Percentiles rank a stretch among this genome's conserved stretches.
These are phyloP conservation scores for Amanita rubescens DNA, from an alignment of 768 basidiomycete genomes.

Conservation along the genomic window DNA sequence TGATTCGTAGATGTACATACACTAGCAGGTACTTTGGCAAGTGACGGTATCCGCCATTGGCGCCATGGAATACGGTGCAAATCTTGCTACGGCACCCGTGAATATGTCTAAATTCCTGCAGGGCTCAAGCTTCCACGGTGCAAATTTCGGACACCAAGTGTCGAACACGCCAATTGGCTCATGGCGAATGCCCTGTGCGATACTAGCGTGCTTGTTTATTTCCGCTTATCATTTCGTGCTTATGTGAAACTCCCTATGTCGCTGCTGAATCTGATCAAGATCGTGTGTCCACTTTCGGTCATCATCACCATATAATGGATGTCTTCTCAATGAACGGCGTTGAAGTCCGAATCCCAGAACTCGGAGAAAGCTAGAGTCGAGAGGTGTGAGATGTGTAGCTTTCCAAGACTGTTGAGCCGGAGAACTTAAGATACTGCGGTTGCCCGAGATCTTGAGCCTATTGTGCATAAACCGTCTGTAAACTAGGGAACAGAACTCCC, in stretches of 20 bases:
- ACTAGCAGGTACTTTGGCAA: no score
- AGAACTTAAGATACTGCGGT: background rate
- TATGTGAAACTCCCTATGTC: no score
- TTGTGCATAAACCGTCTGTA: conserved; percentile 7
- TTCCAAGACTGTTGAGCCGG: background rate
- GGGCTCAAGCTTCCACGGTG: background rate
- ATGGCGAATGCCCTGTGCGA: background rate
- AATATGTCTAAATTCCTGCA: no score
- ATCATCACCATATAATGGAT: no score
- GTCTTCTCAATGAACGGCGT: background rate
- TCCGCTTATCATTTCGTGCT: background rate
- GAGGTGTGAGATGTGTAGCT: background rate
- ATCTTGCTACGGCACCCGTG: no score
- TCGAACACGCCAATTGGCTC: background rate
- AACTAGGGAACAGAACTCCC: conserved; percentile 2
- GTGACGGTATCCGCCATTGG: no score
- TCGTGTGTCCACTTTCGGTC: no score
- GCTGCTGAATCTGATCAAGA: background rate
- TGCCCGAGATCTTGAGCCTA: conserved; percentile 3
- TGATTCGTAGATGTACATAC: no score
- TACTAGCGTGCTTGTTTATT: background rate
- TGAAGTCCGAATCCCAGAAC: background rate
- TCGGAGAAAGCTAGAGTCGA: background rate
- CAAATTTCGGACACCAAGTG: background rate
- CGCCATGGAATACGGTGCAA: no score